These are phyloP conservation scores for Pisolithus albus DNA, from an alignment of 768 basidiomycete genomes.

Conservation along the genomic window DNA sequence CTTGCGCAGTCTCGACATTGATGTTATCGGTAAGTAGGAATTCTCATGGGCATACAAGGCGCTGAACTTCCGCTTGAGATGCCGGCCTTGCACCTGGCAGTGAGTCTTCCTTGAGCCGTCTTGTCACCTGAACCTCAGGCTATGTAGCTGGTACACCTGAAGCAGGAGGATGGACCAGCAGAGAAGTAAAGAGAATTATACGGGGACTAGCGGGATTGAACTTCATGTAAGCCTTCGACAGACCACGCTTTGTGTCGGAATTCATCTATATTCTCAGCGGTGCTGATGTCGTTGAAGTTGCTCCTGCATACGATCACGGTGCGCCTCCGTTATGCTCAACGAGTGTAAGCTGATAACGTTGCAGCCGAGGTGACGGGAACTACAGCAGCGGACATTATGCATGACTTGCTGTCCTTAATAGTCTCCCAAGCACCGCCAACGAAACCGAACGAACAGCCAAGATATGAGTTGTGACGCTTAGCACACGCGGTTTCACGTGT, in stretches of 20 bases:
- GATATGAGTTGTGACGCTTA: constrained; percentile 24
- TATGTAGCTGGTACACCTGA: constrained; percentile 73
- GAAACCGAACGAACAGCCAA: constrained; percentile 12
- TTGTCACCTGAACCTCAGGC: background rate
- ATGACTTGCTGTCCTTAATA: constrained; percentile 62
- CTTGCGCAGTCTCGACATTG: constrained; percentile 61
- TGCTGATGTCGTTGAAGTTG: constrained; percentile 67
- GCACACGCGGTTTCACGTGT: too few relatives aligned
- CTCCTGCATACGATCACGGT: constrained; percentile 71
- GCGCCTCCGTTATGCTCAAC: background rate
- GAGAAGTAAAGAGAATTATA: constrained; percentile 75
- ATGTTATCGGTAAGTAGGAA: constrained; percentile 56
- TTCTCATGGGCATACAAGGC: background rate
- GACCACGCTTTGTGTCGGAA: background rate
- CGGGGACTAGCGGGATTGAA: constrained; percentile 75
- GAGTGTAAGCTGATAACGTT: background rate
- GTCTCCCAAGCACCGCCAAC: constrained; percentile 36
- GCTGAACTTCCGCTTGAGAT: constrained; percentile 35
- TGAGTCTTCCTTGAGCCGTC: constrained; percentile 29
- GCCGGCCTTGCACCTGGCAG: constrained; percentile 76
- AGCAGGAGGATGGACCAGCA: constrained; percentile 77
- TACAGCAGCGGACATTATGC: constrained; percentile 61
- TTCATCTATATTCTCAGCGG: constrained; percentile 36
- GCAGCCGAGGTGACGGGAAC: constrained; percentile 62
- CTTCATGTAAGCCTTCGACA: constrained; percentile 48